Conservation (phyloP, 352 stramenopile genomes). For the Saprolegnia parasitica region DNA sequence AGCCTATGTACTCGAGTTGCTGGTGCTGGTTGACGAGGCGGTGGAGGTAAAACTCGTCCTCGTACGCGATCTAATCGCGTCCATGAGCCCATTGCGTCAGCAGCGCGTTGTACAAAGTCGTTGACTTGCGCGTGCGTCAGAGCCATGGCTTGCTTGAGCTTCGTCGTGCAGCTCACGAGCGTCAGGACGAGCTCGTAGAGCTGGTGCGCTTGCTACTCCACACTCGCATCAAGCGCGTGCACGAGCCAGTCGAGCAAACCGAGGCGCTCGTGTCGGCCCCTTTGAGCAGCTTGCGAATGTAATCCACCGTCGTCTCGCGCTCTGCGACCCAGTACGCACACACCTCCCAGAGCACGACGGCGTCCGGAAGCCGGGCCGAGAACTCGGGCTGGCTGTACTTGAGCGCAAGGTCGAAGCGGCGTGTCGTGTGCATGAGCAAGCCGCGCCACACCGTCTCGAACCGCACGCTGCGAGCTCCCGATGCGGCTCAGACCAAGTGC, state of each 20-base stretch:
- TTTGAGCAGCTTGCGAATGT: constrained; percentile 22
- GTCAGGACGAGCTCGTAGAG: constrained; percentile 43
- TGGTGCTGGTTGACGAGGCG: constrained; percentile 20
- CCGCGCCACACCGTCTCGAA: constrained; percentile 69
- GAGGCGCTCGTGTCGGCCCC: background rate
- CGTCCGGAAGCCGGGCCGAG: constrained; percentile 50
- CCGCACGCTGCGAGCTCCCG: constrained; percentile 32
- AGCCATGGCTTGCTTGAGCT: constrained; percentile 49
- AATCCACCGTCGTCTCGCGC: constrained; percentile 36
- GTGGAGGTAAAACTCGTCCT: constrained; percentile 28
- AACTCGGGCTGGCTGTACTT: constrained; percentile 67
- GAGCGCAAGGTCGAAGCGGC: constrained; percentile 62
- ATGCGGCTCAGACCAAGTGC: background rate
- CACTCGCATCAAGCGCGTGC: background rate
- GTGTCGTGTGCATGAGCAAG: constrained; percentile 51
- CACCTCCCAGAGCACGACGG: constrained; percentile 60
- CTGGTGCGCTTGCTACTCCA: background rate
- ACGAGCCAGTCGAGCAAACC: background rate
- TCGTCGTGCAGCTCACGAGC: constrained; percentile 35
- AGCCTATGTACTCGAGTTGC: constrained; percentile 9
- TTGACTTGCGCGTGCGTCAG: constrained; percentile 65
- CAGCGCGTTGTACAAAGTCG: constrained; percentile 49
- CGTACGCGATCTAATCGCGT: constrained; percentile 17
- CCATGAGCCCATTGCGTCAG: background rate
- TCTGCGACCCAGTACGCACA: constrained; percentile 45